These are phyloP conservation scores for Maudiozyma humilis DNA, from an alignment of 1,139 yeast species.

Conservation along the genomic window DNA sequence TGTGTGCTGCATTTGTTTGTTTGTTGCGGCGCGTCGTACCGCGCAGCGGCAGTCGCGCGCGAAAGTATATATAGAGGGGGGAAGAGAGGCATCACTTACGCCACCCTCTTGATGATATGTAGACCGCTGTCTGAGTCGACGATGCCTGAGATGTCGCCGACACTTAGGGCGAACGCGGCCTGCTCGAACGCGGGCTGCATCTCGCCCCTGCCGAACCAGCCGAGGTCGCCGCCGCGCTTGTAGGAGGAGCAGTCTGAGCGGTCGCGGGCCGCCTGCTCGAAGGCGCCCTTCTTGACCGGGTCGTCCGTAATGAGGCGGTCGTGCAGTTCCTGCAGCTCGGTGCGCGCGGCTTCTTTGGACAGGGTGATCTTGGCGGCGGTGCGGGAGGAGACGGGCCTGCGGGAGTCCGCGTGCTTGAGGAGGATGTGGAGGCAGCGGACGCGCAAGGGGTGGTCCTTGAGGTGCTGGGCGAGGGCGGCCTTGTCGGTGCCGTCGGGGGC, in stretches of 20 bases:
- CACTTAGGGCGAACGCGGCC: slow-evolving; percentile 71
- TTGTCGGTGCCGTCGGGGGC: slow-evolving; percentile 80
- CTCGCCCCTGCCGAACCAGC: slow-evolving; percentile 77
- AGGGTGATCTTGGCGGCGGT: slow-evolving; percentile 58
- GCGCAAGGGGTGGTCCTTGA: slow-evolving; percentile 47
- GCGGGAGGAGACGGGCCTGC: slow-evolving; percentile 92
- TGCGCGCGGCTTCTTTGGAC: slow-evolving; percentile 75
- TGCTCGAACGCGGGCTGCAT: slow-evolving; percentile 94
- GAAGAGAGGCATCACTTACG: slow-evolving; percentile 30
- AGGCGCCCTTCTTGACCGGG: slow-evolving; percentile 19
- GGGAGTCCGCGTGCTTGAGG: slow-evolving; percentile 70
- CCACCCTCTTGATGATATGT: slow-evolving; percentile 81
- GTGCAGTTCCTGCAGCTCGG: slow-evolving; percentile 51
- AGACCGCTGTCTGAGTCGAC: slow-evolving; percentile 89
- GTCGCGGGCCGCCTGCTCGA: slow-evolving; percentile 66
- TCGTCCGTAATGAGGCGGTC: slow-evolving; percentile 60
- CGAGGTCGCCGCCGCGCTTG: slow-evolving; percentile 84
- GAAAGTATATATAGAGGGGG: background rate
- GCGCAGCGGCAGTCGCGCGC: no score
- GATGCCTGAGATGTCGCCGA: slow-evolving; percentile 76
- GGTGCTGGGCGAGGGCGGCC: slow-evolving; percentile 48
- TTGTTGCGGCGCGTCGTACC: no score
- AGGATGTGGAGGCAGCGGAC: slow-evolving; percentile 69
- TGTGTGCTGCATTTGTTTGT: no score
- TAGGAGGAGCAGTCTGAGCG: slow-evolving; percentile 90